These are phyloP conservation scores for Vanrija sp. DNA, from an alignment of 1,284 basidiomycete species.

Conservation along the genomic window DNA sequence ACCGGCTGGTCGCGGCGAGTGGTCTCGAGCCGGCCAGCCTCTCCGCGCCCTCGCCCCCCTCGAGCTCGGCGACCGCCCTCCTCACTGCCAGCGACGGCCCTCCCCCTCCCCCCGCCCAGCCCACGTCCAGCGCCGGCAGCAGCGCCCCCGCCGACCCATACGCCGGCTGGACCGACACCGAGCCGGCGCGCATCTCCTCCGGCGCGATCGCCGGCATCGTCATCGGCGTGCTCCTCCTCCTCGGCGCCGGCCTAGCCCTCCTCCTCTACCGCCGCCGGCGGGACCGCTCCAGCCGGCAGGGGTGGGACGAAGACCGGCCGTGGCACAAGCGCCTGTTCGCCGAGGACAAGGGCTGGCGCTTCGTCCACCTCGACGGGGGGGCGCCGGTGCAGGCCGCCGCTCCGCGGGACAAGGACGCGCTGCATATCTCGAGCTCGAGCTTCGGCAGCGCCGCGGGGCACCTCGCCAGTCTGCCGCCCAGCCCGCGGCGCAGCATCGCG, in stretches of 20 bases:
- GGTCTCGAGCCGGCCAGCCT: constrained; percentile 3
- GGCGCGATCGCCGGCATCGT: neutral
- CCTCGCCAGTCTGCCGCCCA: neutral
- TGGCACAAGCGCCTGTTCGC: constrained; percentile 5
- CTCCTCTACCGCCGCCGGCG: constrained; percentile 9
- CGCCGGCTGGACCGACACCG: neutral
- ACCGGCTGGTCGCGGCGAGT: constrained; percentile 23
- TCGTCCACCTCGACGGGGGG: constrained; percentile 3
- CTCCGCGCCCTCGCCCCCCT: neutral
- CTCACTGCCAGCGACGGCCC: neutral
- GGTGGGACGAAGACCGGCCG: constrained; percentile 4
- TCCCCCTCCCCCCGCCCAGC: neutral
- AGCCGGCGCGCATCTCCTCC: neutral
- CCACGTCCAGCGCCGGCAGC: neutral
- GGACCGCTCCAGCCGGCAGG: neutral
- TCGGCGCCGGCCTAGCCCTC: constrained; percentile 6
- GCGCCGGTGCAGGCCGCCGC: neutral
- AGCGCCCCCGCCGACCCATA: neutral
- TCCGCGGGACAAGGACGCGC: neutral
- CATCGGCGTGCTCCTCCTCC: constrained; percentile 6
- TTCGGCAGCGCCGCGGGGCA: constrained; percentile 6
- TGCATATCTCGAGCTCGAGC: constrained; percentile 2
- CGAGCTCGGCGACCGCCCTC: neutral
- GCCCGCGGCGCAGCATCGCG: too few species aligned
- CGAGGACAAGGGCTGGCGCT: constrained; percentile 10